Conservation (phyloP, 768 basidiomycete genomes). For the Psilocybe cyanescens region DNA sequence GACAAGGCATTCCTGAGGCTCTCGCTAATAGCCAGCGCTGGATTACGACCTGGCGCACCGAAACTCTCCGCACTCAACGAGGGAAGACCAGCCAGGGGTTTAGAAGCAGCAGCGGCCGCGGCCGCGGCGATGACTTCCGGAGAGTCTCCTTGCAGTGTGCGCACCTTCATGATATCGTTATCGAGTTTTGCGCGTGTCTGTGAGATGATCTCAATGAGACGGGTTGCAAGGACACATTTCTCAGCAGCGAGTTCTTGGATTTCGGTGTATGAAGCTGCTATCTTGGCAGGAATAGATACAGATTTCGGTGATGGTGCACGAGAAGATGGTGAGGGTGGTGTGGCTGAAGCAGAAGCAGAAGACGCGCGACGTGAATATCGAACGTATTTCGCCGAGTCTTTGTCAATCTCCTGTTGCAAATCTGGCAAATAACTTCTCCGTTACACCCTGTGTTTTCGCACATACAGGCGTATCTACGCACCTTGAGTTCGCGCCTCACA, state of each 20-base stretch:
- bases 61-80: constrained; percentile 23
- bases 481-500: constrained; percentile 49
- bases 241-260: constrained; percentile 48
- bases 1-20: constrained; percentile 45
- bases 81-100: constrained; percentile 19
- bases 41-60: constrained; percentile 31
- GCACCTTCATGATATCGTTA: constrained; percentile 49
- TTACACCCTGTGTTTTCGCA: background rate
- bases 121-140: constrained; percentile 30
- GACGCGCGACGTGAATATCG: constrained; percentile 43
- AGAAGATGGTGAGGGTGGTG: constrained; percentile 29
- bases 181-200: constrained; percentile 54
- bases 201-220: constrained; percentile 50
- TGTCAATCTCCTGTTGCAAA: constrained; percentile 53
- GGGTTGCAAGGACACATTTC: constrained; percentile 50
- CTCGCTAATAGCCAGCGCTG: constrained; percentile 46
- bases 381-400: constrained; percentile 52
- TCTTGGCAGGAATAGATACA: constrained; percentile 41
- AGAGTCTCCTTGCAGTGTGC: constrained; percentile 50
- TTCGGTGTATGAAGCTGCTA: constrained; percentile 48
- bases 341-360: constrained; percentile 25
- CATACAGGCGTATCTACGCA: constrained; percentile 24
- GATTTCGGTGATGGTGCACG: constrained; percentile 43
- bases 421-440: constrained; percentile 30
- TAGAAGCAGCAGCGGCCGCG: constrained; percentile 15